A percentile compares a stretch with the other conserved stretches of the same genome.
These are phyloP conservation scores for Trichoderma sp. DNA, from an alignment of 2,329 filamentous ascomycete species.

Conservation along the genomic window DNA sequence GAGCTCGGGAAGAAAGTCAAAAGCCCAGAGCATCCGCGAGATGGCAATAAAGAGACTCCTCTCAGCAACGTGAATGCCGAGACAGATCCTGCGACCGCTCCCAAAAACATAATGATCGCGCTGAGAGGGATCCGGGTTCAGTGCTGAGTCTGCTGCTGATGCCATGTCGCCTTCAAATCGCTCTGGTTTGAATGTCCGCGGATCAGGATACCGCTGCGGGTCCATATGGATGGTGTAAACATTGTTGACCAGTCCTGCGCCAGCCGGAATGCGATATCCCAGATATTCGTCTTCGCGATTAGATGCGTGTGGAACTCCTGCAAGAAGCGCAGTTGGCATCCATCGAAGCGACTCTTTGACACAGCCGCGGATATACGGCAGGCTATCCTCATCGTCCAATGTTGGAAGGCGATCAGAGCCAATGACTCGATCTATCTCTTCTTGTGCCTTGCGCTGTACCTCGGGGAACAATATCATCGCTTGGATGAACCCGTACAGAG, in stretches of 20 bases:
- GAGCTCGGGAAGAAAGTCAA: not conserved
- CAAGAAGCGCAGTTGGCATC: conserved; percentile 29
- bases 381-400: conserved; percentile 43
- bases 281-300: not conserved
- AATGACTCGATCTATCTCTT: conserved; percentile 46
- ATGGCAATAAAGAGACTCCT: not conserved
- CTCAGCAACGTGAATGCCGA: not conserved
- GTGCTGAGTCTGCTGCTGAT: not conserved
- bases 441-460: conserved; percentile 45
- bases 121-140: not conserved
- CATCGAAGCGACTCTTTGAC: conserved; percentile 38
- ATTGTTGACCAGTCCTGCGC: not conserved
- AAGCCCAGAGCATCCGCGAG: not conserved
- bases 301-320: not conserved
- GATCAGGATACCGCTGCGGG: not conserved
- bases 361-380: conserved; percentile 45
- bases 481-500: conserved; percentile 45
- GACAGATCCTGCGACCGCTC: not conserved
- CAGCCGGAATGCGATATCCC: not conserved
- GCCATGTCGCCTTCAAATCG: not conserved
- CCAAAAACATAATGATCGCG: not conserved
- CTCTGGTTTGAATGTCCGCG: not conserved
- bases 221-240: not conserved
- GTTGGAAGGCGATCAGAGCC: conserved; percentile 46
- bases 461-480: conserved; percentile 49